Evolutionary conservation across 495 filamentous ascomycete species (phyloP).

Genomic region (Xeromyces bisporus): DNA sequence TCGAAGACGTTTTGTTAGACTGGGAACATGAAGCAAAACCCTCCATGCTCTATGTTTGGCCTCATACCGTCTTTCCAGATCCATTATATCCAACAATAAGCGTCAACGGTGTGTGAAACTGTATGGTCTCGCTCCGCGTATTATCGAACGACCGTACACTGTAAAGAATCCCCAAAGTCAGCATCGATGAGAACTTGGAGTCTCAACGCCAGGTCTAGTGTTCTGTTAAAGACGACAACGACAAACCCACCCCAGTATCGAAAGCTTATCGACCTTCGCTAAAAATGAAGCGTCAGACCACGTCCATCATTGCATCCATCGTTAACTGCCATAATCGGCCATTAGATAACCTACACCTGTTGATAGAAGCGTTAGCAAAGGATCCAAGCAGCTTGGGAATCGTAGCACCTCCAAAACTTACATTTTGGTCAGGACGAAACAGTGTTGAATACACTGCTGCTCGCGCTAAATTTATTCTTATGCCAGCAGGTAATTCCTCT

Average conservation of each 20-base stretch:
- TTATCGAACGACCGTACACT: slow-evolving; percentile 89
- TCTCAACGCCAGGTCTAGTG: no score
- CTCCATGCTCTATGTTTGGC: background rate
- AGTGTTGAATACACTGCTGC: no score
- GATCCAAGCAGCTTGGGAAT: background rate
- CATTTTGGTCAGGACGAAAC: background rate
- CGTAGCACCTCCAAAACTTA: background rate
- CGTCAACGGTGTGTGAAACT: slow-evolving; percentile 78
- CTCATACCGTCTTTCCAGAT: slow-evolving; percentile 71
- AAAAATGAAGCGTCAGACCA: slow-evolving; percentile 3
- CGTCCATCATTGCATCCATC: no score
- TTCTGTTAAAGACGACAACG: background rate
- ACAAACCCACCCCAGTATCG: slow-evolving; percentile 50
- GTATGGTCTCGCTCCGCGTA: slow-evolving; percentile 56
- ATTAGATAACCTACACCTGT: slow-evolving; percentile 10
- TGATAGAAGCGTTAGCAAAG: background rate
- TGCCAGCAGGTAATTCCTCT: no score
- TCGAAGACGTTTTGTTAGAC: background rate
- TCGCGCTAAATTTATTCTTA: no score
- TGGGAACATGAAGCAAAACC: background rate
- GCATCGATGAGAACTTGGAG: background rate
- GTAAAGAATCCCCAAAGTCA: background rate
- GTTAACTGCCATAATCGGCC: no score
- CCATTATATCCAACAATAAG: slow-evolving; percentile 95
- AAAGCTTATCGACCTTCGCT: slow-evolving; percentile 77